Percentiles rank a stretch among this genome's conserved stretches.
phyloP scores from a whole-genome alignment of 306 rosid genomes.

The Corylus heterophylla region DNA sequence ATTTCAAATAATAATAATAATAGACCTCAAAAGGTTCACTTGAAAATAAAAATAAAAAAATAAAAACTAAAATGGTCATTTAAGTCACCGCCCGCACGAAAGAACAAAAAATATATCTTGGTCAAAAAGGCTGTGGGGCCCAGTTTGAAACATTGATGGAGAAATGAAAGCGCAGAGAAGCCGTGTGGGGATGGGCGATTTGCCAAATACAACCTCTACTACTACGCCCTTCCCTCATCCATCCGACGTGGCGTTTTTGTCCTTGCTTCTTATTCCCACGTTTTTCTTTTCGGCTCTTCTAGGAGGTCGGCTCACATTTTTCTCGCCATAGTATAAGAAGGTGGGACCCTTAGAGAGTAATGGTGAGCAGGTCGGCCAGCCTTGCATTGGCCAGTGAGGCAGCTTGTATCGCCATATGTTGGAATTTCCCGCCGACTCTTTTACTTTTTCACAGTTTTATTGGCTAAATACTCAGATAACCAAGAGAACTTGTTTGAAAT shows the following conservation, averaged over 20 bases:
- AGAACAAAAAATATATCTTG: not conserved
- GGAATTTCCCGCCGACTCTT: not conserved
- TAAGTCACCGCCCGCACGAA: accelerated
- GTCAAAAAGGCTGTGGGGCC: constrained; percentile 15
- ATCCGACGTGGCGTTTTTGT: constrained; percentile 30
- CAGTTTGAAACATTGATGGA: not conserved
- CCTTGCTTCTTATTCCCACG: constrained; percentile 19
- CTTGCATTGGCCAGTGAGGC: not conserved
- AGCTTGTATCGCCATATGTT: not conserved
- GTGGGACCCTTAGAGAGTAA: not conserved
- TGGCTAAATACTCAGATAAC: not conserved
- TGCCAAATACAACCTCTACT: constrained; percentile 5
- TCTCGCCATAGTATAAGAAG: not conserved
- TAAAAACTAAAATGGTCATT: not conserved
- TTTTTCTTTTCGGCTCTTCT: constrained; percentile 18
- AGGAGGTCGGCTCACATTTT: constrained; percentile 8
- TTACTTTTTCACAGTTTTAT: not conserved
- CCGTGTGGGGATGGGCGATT: constrained; percentile 28
- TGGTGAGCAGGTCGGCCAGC: not conserved
- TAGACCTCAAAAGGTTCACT: no score
- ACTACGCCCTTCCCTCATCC: not conserved
- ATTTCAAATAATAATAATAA: no score
- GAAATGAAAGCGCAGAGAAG: constrained; percentile 2
- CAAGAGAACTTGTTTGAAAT: not conserved
- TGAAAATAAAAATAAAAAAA: not conserved